Conservation (phyloP, 805 yeast species). For the Pichia gijzeniarum region DNA sequence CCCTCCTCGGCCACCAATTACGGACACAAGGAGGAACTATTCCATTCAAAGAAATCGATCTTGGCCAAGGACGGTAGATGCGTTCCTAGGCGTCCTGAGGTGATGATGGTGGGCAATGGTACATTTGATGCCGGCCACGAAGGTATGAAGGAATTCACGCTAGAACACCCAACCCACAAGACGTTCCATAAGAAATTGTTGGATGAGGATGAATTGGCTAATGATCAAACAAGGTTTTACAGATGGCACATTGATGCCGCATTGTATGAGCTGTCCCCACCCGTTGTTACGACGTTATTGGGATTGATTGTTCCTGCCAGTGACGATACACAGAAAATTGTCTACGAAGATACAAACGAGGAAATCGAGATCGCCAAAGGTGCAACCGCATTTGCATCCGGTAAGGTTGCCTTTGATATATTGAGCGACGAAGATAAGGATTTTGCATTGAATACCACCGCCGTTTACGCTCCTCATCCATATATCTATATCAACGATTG, state of each 20-base stretch:
- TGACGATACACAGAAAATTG: constrained; percentile 54
- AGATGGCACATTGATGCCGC: constrained; percentile 96
- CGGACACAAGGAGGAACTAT: constrained; percentile 76
- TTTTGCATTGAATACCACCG: constrained; percentile 69
- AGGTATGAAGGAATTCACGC: constrained; percentile 42
- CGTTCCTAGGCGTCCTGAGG: constrained; percentile 81
- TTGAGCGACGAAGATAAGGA: constrained; percentile 66
- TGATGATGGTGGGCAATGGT: constrained; percentile 86
- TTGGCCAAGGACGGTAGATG: constrained; percentile 75
- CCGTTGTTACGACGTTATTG: constrained; percentile 75
- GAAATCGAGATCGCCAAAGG: constrained; percentile 67
- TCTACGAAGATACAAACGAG: constrained; percentile 63
- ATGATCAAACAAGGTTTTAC: constrained; percentile 72
- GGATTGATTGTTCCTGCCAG: constrained; percentile 77
- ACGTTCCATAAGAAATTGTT: constrained; percentile 69
- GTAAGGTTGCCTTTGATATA: constrained; percentile 67
- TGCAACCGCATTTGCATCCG: constrained; percentile 84
- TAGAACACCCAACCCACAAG: constrained; percentile 81
- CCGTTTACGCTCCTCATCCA: constrained; percentile 89
- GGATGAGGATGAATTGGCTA: constrained; percentile 53
- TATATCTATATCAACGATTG: constrained; percentile 79
- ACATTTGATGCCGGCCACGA: constrained; percentile 40
- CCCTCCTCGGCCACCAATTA: constrained; percentile 63
- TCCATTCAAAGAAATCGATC: constrained; percentile 59
- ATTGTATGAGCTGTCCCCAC: constrained; percentile 78